A percentile compares a stretch with the other conserved stretches of the same genome.
These are phyloP conservation scores for Nakataea oryzae DNA, from an alignment of 2,329 filamentous ascomycete genomes.

Conservation along the genomic window DNA sequence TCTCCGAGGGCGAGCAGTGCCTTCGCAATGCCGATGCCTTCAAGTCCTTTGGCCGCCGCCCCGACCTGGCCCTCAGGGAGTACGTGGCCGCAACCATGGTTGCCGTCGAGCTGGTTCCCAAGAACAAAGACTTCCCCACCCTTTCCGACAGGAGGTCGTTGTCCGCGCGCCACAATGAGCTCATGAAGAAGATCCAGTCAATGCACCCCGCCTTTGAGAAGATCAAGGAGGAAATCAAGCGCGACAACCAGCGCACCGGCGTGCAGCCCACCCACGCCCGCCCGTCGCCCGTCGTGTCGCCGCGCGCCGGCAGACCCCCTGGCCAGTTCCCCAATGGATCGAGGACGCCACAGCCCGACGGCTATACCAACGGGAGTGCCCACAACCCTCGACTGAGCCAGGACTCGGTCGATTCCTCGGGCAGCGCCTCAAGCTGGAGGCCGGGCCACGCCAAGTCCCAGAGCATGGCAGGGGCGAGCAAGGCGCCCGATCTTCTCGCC, in stretches of 20 bases:
- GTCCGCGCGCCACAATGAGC: slow-evolving; percentile 33
- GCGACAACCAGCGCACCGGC: slow-evolving; percentile 53
- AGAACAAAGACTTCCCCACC: slow-evolving; percentile 63
- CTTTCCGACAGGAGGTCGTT: slow-evolving; percentile 41
- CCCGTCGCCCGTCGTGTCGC: not conserved
- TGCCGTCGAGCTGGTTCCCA: slow-evolving; percentile 63
- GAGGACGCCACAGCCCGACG: too few relatives aligned
- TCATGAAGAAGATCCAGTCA: slow-evolving; percentile 38
- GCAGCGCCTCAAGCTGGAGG: slow-evolving; percentile 8
- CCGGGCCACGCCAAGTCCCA: slow-evolving; percentile 21
- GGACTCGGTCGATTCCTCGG: slow-evolving; percentile 10
- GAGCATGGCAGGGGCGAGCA: slow-evolving; percentile 15
- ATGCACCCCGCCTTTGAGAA: slow-evolving; percentile 40
- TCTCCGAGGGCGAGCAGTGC: slow-evolving; percentile 40
- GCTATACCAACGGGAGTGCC: too few relatives aligned
- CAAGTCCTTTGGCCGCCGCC: slow-evolving; percentile 47
- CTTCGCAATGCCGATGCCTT: slow-evolving; percentile 51
- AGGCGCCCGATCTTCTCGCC: slow-evolving; percentile 35
- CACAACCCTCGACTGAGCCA: slow-evolving; percentile 9
- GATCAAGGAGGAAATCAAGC: slow-evolving; percentile 49
- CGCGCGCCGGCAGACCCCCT: not conserved
- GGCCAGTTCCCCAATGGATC: not conserved
- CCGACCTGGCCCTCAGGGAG: slow-evolving; percentile 70
- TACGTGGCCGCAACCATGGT: slow-evolving; percentile 78
- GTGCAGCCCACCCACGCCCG: slow-evolving; percentile 28